Conservation (phyloP, 2,329 filamentous ascomycete species). For the Cercospora beticola region DNA sequence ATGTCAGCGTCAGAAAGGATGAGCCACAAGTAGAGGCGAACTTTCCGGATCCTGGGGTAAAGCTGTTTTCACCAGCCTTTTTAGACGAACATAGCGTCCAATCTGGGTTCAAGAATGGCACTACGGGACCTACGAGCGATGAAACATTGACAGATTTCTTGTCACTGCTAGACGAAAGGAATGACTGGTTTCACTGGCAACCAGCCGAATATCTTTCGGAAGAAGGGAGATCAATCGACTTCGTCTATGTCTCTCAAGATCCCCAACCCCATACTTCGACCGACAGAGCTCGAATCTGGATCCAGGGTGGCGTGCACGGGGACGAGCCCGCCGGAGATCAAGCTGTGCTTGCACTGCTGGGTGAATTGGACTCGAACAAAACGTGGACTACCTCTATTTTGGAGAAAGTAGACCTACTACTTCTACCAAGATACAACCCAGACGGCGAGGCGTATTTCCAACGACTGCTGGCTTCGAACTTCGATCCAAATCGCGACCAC, state of each 20-base stretch:
- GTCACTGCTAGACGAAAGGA: constrained; percentile 33
- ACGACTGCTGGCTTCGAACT: constrained; percentile 38
- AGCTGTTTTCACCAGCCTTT: constrained; percentile 38
- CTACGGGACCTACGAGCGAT: constrained; percentile 37
- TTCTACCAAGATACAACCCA: constrained; percentile 41
- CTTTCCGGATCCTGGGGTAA: constrained; percentile 37
- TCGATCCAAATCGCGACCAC: constrained; percentile 42
- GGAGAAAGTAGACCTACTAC: constrained; percentile 38
- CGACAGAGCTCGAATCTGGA: constrained; percentile 39
- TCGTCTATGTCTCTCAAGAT: constrained; percentile 35
- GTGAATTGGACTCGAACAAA: constrained; percentile 38
- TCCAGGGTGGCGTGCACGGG: constrained; percentile 41
- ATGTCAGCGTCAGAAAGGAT: constrained; percentile 32
- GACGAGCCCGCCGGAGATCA: constrained; percentile 41
- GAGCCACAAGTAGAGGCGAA: constrained; percentile 36
- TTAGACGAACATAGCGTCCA: constrained; percentile 32
- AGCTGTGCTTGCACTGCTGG: constrained; percentile 38
- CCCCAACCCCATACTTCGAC: constrained; percentile 7
- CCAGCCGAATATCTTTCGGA: constrained; percentile 36
- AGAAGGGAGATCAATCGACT: constrained; percentile 32
- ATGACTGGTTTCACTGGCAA: constrained; percentile 37
- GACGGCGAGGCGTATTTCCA: constrained; percentile 42
- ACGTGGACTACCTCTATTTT: constrained; percentile 38
- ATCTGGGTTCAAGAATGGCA: constrained; percentile 35
- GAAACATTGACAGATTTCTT: constrained; percentile 32